Evolutionary conservation across 305 asterid genomes (phyloP), one percentile per base, ranked within the genome.

Genomic region (Andrographis paniculata): DNA sequence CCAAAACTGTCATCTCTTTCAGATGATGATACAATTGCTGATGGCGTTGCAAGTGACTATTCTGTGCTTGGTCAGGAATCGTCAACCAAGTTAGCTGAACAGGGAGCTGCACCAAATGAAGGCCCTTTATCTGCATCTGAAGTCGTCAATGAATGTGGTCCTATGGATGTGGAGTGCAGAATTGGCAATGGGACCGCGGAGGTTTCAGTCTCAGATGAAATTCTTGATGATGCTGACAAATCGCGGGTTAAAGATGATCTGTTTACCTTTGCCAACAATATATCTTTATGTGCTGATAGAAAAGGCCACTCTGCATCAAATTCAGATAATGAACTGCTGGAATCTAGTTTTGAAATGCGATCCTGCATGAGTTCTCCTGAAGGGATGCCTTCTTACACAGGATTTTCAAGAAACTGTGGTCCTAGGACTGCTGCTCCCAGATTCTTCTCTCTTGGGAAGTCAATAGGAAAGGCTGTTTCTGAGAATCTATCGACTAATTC

Each of bases 341-440:
- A 58, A 55, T 67, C 73, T 45, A 64, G 49, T 55, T 55, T 58
- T 42, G 73, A 71, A 49, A 53, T 55, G 43, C 61, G 39, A 44
- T 55, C 71, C 15, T 66, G 69, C 54, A 53, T 56, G 51, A 66
- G 75, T 55, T 76, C 76, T 58, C 68, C 83, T 31, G 86, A 76
- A 53, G 74, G 67, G 45, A 56, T 76, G 39, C 65, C 61, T 28
- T 58, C 67, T 55, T 40, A 60, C 47, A 49, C 73, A 14, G 61
- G 56, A 58, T 52, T 51, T 62, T 45, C 59, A 37, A 33, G 57
- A 42, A 68, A 50, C 45, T 20, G 45, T 14, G 50, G 40, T 20
- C 53, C 60, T 45, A 52, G 44, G 39, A 52, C 81, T 59, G 70
- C 54, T 35, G 72, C 63, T 49, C 53, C 52, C 47, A 14, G 24